Evolutionary conservation across 73 alveolate species (phyloP), one percentile per base, ranked within the genome.

Genomic region (Symbiodinium natans): DNA sequence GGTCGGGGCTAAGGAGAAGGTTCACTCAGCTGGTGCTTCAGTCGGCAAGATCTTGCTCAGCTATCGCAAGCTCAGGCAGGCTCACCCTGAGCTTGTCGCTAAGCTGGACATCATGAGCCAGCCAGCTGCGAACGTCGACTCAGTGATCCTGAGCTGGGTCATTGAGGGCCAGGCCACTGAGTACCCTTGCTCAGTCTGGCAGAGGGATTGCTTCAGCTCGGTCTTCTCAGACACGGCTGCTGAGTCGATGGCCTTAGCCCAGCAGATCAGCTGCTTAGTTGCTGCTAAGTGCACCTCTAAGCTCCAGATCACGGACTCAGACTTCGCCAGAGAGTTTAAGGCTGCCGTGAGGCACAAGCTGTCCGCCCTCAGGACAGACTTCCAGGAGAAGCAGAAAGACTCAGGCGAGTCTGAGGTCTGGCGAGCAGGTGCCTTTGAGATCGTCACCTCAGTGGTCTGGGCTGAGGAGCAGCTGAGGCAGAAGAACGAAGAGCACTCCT

Each of bases 251-350:
- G 31, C 34, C 39, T 40, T 82, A 23, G 68, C 41, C 63, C 33
- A 82, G 89, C n/a, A n/a, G n/a, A n/a, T n/a, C n/a, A n/a, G n/a
- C n/a, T n/a, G n/a, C n/a, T n/a, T n/a, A n/a, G n/a, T 82, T 36
- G 89, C 89, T 13, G 71, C 36, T 41, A 82, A 82, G 27, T 82
- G 89, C 89, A 41, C 89, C 1, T 82, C 89, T 23, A 82, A 40
- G 89, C 68, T 82, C 41, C 89, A 82, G 21, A 82, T 82, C 40
- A 38, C 89, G 3, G 89, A 82, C 68, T 21, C 68, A 8, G 89
- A 82, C 40, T 82, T 82, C 25, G 39, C 71, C 68, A 82, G 41
- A 40, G 71, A 82, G 68, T 82, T 82, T 40, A 82, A 82, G 68
- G 43, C 89, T 19, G 7, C 41, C 1, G 89, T 82, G 41, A 82